A percentile compares a stretch with the other conserved stretches of the same genome.
These are phyloP conservation scores for Geoglossum cookeanum DNA, from an alignment of 2,329 filamentous ascomycete species.

Conservation along the genomic window DNA sequence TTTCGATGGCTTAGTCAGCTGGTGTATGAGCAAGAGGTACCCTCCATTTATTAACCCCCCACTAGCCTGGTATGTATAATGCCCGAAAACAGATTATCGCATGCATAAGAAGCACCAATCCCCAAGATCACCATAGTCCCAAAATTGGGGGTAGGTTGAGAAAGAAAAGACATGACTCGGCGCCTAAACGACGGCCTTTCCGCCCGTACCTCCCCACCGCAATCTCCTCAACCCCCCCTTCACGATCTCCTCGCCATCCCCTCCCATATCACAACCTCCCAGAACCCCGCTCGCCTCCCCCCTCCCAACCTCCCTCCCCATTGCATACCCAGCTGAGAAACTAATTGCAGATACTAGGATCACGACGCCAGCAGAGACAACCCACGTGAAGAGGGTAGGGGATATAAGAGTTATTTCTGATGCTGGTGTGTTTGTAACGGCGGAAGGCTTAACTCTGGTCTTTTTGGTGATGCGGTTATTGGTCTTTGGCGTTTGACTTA, in stretches of 20 bases:
- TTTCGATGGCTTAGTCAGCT: too few relatives aligned
- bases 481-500: slow-evolving; percentile 23
- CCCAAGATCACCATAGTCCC: too few relatives aligned
- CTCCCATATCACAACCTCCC: slow-evolving; percentile 2
- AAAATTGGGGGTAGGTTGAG: too few relatives aligned
- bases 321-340: slow-evolving; percentile 43
- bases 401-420: slow-evolving; percentile 22
- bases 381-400: slow-evolving; percentile 45
- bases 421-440: background rate
- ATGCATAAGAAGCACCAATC: too few relatives aligned
- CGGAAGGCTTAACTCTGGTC: slow-evolving; percentile 15
- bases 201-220: slow-evolving; percentile 19
- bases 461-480: slow-evolving; percentile 23
- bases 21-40: too few relatives aligned
- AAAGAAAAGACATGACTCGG: background rate
- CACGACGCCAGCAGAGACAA: slow-evolving; percentile 44
- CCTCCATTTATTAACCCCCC: too few relatives aligned
- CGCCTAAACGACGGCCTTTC: background rate
- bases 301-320: slow-evolving; percentile 38
- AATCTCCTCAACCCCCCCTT: slow-evolving; percentile 23
- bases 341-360: slow-evolving; percentile 44
- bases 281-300: slow-evolving; percentile 24
- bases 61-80: too few relatives aligned
- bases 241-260: slow-evolving; percentile 28
- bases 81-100: too few relatives aligned